Evolutionary conservation across 2,329 filamentous ascomycete species (phyloP).

Genomic region (Penicillium sclerotiorum): DNA sequence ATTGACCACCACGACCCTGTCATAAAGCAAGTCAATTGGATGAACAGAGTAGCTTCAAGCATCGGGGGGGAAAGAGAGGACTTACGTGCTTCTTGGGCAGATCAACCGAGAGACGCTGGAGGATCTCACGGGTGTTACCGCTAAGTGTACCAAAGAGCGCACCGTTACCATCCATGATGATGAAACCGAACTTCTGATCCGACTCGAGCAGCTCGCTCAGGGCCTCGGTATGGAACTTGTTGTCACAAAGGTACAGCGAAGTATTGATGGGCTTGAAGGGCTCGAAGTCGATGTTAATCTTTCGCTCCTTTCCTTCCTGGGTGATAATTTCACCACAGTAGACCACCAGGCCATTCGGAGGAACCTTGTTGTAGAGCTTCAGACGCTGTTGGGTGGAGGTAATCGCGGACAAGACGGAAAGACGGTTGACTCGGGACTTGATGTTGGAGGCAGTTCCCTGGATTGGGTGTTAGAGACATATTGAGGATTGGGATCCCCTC

Average conservation of each 20-base stretch:
- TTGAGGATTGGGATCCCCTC: background rate
- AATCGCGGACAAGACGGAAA: slow-evolving; percentile 96
- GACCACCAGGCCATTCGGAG: slow-evolving; percentile 93
- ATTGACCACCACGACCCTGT: slow-evolving; percentile 94
- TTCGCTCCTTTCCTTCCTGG: slow-evolving; percentile 95
- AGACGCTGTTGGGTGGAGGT: slow-evolving; percentile 98
- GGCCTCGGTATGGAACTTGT: slow-evolving; percentile 99
- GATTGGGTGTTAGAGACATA: slow-evolving; percentile 12
- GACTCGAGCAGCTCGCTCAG: slow-evolving; percentile 96
- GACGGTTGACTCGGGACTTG: slow-evolving; percentile 98
- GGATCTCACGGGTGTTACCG: slow-evolving; percentile 93
- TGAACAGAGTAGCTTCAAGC: background rate
- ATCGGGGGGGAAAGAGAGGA: background rate
- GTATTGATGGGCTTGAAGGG: slow-evolving; percentile 99
- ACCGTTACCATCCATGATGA: slow-evolving; percentile 99
- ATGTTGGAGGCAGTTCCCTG: slow-evolving; percentile 98
- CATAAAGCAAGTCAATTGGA: slow-evolving; percentile 1
- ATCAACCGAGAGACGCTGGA: slow-evolving; percentile 98
- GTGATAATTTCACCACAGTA: slow-evolving; percentile 99
- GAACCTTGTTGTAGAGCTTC: slow-evolving; percentile 98
- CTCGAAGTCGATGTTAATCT: slow-evolving; percentile 99
- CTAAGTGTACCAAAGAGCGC: slow-evolving; percentile 95
- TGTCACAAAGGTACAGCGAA: slow-evolving; percentile 98
- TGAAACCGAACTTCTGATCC: slow-evolving; percentile 99
- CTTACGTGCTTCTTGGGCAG: slow-evolving; percentile 90